Conservation (phyloP, 2,329 filamentous ascomycete genomes). For the Ambrosiella xylebori region DNA sequence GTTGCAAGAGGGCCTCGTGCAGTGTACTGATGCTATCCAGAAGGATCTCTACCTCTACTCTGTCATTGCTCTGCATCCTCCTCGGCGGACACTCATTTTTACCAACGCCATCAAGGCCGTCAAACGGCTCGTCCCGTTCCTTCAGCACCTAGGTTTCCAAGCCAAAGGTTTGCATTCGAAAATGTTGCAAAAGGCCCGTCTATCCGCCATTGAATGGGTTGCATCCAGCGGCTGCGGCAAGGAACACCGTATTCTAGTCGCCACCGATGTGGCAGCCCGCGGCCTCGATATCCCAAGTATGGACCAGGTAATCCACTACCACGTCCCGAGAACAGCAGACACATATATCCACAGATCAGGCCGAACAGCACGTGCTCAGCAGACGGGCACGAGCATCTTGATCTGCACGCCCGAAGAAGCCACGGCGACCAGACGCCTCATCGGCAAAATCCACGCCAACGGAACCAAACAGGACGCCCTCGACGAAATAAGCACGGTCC, state of each 20-base stretch:
- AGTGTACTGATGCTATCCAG: slow-evolving; percentile 71
- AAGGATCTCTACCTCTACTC: slow-evolving; percentile 95
- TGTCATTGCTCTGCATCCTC: slow-evolving; percentile 65
- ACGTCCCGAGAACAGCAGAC: slow-evolving; percentile 79
- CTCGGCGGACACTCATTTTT: slow-evolving; percentile 71
- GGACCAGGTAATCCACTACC: slow-evolving; percentile 85
- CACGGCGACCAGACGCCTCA: slow-evolving; percentile 61
- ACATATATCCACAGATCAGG: slow-evolving; percentile 92
- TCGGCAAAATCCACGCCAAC: slow-evolving; percentile 69
- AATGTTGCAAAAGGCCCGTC: slow-evolving; percentile 88
- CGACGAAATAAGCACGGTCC: slow-evolving; percentile 50
- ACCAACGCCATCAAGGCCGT: slow-evolving; percentile 92
- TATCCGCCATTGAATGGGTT: slow-evolving; percentile 86
- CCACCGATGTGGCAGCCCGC: slow-evolving; percentile 83
- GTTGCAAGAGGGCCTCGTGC: slow-evolving; percentile 75
- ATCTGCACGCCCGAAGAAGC: slow-evolving; percentile 89
- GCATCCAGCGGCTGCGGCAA: slow-evolving; percentile 41
- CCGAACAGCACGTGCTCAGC: slow-evolving; percentile 71
- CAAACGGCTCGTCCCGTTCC: slow-evolving; percentile 65
- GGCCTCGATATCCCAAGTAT: slow-evolving; percentile 87
- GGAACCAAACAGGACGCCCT: slow-evolving; percentile 35
- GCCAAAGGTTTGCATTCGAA: slow-evolving; percentile 72
- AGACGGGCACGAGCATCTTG: slow-evolving; percentile 64
- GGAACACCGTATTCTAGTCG: slow-evolving; percentile 53
- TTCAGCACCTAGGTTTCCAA: slow-evolving; percentile 65